Base-by-base conservation (phyloP, 2,329 filamentous ascomycete genomes). In the Furcasterigmium furcatum region DNA sequence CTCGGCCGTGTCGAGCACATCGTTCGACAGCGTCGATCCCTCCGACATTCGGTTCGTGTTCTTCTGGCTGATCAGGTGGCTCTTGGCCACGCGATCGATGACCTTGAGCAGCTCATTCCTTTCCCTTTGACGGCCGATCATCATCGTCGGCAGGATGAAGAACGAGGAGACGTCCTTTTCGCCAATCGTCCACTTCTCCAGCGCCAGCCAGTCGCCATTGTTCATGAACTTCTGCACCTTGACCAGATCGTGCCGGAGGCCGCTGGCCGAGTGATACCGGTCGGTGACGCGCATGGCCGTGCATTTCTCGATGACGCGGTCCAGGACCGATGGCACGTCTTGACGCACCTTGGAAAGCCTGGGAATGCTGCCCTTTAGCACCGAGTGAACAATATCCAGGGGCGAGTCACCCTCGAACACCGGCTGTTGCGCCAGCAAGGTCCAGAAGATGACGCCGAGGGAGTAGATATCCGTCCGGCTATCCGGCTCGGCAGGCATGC, bases 381-480 rank as follows among this genome's bases (percentile, higher is more conserved):
- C 90, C 53, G 85, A 89, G 61, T 96, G 91, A 52, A 97, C 90
- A 38, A 96, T 90, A 57, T 96, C 91, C 47, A 96, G 79, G 1
- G 91, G 88, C 1, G 83, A 85, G 12, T 82, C 77, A 9, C 89
- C 92, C 29, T 86, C 84, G 53, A 94, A 96, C 0, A 90, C 87
- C 4, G 87, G 80, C 55, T 85, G 80, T 22, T 91, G 89, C 2
- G 88, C 88, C 38, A 95, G 72, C 58, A 95, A 79, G 9, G 81
- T 88, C 86, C 90, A 96, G 63, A 96, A 92, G 2, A 96, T 66
- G 32, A 96, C 84, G 4, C 92, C 92, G 1, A 96, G 72, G 1
- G 89, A 91, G 68, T 96, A 96, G 25, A 96, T 95, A 64, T 97
- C 92, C 14, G 92, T 96, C 34, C 92, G 81, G 36, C 81, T 88